These are phyloP conservation scores for Nidularia pulvinata DNA, from an alignment of 768 basidiomycete species.

Conservation along the genomic window DNA sequence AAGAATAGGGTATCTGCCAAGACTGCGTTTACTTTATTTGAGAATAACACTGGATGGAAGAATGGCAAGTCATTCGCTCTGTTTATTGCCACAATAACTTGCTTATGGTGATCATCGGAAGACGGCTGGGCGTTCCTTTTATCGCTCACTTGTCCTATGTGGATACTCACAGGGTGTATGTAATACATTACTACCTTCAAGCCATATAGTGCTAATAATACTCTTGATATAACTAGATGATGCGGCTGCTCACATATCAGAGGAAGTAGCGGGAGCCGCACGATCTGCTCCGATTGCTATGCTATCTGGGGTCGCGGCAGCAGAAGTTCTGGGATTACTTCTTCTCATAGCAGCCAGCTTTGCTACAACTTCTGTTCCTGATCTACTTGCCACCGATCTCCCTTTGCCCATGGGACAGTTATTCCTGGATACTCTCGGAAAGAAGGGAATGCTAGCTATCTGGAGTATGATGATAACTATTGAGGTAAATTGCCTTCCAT, in stretches of 20 bases:
- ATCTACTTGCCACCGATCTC: conserved; percentile 38
- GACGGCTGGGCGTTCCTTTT: conserved; percentile 65
- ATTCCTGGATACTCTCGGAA: conserved; percentile 54
- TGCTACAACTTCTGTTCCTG: conserved; percentile 46
- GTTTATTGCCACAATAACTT: not conserved
- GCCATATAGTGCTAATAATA: no score
- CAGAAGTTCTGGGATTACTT: conserved; percentile 54
- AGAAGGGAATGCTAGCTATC: conserved; percentile 57
- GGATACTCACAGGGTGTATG: conserved; percentile 65
- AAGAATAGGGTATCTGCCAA: conserved; percentile 48
- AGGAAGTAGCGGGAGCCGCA: conserved; percentile 57
- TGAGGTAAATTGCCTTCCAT: conserved; percentile 2
- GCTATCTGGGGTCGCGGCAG: conserved; percentile 48
- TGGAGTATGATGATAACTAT: conserved; percentile 59
- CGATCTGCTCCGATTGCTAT: conserved; percentile 61
- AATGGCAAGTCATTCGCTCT: conserved; percentile 31
- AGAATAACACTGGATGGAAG: conserved; percentile 63
- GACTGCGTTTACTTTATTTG: conserved; percentile 57
- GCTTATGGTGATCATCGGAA: conserved; percentile 11
- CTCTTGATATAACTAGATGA: conserved; percentile 37
- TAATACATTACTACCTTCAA: not conserved
- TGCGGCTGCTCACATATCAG: conserved; percentile 65
- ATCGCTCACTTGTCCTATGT: conserved; percentile 64
- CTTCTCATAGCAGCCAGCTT: conserved; percentile 56
- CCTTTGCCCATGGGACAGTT: conserved; percentile 64